A percentile compares a stretch with the other conserved stretches of the same genome.
Evolutionary conservation across 106 monocot genomes (phyloP).

Genomic region (Dioscorea dumetorum): DNA sequence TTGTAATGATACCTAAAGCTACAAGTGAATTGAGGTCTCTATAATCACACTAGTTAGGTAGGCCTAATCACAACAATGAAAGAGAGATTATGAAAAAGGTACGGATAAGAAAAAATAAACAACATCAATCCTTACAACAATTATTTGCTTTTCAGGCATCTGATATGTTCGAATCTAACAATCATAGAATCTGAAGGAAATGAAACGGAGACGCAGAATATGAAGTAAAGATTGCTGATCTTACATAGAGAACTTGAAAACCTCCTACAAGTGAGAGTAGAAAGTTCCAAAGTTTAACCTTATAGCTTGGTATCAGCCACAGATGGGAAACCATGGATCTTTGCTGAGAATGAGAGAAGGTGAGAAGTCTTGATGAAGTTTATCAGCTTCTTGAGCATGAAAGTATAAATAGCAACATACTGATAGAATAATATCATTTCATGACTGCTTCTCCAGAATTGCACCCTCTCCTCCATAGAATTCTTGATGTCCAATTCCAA

Average conservation of each 20-base stretch:
- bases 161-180: slow-evolving; percentile 8
- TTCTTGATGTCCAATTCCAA: neutral
- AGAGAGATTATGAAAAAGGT: slow-evolving; percentile 5
- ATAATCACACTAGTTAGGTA: slow-evolving; percentile 21
- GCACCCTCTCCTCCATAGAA: neutral
- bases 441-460: neutral
- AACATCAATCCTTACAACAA: slow-evolving; percentile 23
- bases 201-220: slow-evolving; percentile 1
- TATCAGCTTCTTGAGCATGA: neutral
- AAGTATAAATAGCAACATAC: neutral
- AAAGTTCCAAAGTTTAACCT: slow-evolving; percentile 29
- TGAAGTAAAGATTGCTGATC: neutral
- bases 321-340: neutral
- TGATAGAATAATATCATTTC: slow-evolving; percentile 1
- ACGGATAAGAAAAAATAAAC: slow-evolving; percentile 3
- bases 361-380: neutral
- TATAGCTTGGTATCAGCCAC: neutral
- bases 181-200: slow-evolving; percentile 7
- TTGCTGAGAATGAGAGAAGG: neutral
- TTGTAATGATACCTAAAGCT: neutral
- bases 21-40: slow-evolving; percentile 4
- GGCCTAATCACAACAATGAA: slow-evolving; percentile 12
- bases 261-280: neutral
- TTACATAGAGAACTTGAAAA: neutral
- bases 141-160: slow-evolving; percentile 9